These are phyloP conservation scores for Prosopis cineraria DNA, from an alignment of 306 rosid species.

Conservation along the genomic window DNA sequence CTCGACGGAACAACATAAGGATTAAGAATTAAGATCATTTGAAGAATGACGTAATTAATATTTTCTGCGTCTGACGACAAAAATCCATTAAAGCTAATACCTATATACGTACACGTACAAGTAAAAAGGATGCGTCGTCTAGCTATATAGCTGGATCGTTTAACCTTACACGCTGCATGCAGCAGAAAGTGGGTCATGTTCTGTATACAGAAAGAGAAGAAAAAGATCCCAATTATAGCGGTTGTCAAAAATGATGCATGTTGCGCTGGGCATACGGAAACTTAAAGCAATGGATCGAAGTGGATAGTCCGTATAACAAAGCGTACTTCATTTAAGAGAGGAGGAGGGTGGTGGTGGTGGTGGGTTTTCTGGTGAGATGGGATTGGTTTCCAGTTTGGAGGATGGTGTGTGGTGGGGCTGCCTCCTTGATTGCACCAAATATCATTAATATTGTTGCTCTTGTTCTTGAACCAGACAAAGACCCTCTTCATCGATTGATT, in stretches of 20 bases:
- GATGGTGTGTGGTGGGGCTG: background rate
- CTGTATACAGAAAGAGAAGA: background rate
- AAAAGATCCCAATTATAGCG: constrained; percentile 25
- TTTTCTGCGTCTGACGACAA: background rate
- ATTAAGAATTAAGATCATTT: too few species aligned
- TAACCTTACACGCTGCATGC: background rate
- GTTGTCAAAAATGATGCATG: too few species aligned
- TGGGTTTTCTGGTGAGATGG: constrained; percentile 29
- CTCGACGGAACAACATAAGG: too few species aligned
- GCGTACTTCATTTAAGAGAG: constrained; percentile 39
- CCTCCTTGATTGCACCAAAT: constrained; percentile 13
- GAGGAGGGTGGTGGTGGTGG: background rate
- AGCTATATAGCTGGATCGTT: background rate
- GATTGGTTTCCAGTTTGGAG: constrained; percentile 15
- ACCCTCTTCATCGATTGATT: background rate
- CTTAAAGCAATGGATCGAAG: too few species aligned
- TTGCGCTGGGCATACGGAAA: too few species aligned
- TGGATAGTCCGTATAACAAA: background rate
- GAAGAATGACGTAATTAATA: too few species aligned
- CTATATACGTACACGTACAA: background rate
- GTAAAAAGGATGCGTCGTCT: background rate
- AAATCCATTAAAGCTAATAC: background rate
- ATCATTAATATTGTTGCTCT: background rate
- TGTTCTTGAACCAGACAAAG: background rate
- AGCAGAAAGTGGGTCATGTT: background rate